phyloP scores from a whole-genome alignment of 1,284 basidiomycete genomes.

The Heterobasidion occidentale region DNA sequence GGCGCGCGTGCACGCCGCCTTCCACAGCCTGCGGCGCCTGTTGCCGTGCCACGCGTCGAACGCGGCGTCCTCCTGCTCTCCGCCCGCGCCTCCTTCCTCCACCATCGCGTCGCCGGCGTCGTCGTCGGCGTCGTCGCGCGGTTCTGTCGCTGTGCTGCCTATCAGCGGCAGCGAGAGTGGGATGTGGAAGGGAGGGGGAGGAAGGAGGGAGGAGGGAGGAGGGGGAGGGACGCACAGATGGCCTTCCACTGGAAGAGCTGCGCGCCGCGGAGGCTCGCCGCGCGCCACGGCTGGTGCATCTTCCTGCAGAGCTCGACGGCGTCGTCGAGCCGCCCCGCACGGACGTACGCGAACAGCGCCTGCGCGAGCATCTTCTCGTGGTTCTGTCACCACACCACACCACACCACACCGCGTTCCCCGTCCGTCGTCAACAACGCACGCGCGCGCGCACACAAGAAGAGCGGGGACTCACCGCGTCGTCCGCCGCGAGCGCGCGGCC shows the following conservation, averaged over 20 bases:
- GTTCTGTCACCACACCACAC: slow-evolving; percentile 41
- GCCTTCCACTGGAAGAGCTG: slow-evolving; percentile 67
- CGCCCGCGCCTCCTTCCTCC: too few species aligned
- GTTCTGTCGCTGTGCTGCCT: neutral
- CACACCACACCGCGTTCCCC: too few species aligned
- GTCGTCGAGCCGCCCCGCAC: slow-evolving; percentile 76
- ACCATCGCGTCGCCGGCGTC: neutral
- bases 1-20: slow-evolving; percentile 71
- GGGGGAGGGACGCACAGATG: slow-evolving; percentile 37
- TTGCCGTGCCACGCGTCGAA: slow-evolving; percentile 47
- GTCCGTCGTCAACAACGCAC: neutral
- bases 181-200: too few species aligned
- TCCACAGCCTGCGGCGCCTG: slow-evolving; percentile 74
- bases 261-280: slow-evolving; percentile 78
- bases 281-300: slow-evolving; percentile 88
- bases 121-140: neutral
- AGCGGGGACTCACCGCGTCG: slow-evolving; percentile 44
- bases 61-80: slow-evolving; percentile 33
- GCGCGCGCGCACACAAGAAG: neutral
- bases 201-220: too few species aligned
- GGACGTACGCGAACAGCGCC: slow-evolving; percentile 70
- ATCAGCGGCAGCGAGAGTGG: too few species aligned
- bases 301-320: slow-evolving; percentile 80
- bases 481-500: slow-evolving; percentile 55
- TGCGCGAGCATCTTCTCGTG: slow-evolving; percentile 74